Evolutionary conservation across 2,329 filamentous ascomycete species (phyloP).

Genomic region (Clonostachys rhizophaga): DNA sequence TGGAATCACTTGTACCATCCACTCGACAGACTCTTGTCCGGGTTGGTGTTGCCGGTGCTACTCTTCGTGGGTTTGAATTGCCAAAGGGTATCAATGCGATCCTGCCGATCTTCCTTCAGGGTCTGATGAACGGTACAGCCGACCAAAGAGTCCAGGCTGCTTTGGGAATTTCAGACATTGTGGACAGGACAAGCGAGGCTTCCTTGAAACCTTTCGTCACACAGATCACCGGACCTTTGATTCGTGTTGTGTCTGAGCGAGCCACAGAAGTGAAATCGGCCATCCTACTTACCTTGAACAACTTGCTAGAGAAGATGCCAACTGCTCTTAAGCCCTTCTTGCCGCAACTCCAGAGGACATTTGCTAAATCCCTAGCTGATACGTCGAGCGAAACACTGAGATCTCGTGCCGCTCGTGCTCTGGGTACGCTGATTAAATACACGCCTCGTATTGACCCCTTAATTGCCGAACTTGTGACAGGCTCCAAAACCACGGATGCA

Average conservation of each 20-base stretch:
- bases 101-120: slow-evolving; percentile 93
- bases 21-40: slow-evolving; percentile 83
- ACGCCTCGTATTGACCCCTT: slow-evolving; percentile 94
- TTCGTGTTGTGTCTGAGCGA: slow-evolving; percentile 94
- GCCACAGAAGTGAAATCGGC: slow-evolving; percentile 95
- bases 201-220: slow-evolving; percentile 93
- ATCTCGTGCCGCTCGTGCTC: slow-evolving; percentile 83
- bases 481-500: slow-evolving; percentile 78
- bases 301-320: slow-evolving; percentile 93
- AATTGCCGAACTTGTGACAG: slow-evolving; percentile 88
- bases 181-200: slow-evolving; percentile 85
- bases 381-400: slow-evolving; percentile 85
- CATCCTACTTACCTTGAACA: slow-evolving; percentile 90
- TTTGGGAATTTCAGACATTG: slow-evolving; percentile 89
- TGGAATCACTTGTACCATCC: slow-evolving; percentile 86
- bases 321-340: slow-evolving; percentile 93
- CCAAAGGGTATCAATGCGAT: slow-evolving; percentile 98
- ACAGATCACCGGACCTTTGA: slow-evolving; percentile 94
- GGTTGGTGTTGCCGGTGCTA: slow-evolving; percentile 80
- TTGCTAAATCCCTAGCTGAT: slow-evolving; percentile 93
- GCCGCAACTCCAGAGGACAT: slow-evolving; percentile 92
- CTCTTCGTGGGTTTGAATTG: slow-evolving; percentile 82
- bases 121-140: slow-evolving; percentile 90
- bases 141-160: slow-evolving; percentile 92
- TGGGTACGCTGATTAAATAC: slow-evolving; percentile 92